A percentile compares a stretch with the other conserved stretches of the same genome.
These are phyloP conservation scores for Colletotrichum incanum DNA, from an alignment of 2,329 filamentous ascomycete species.

Conservation along the genomic window DNA sequence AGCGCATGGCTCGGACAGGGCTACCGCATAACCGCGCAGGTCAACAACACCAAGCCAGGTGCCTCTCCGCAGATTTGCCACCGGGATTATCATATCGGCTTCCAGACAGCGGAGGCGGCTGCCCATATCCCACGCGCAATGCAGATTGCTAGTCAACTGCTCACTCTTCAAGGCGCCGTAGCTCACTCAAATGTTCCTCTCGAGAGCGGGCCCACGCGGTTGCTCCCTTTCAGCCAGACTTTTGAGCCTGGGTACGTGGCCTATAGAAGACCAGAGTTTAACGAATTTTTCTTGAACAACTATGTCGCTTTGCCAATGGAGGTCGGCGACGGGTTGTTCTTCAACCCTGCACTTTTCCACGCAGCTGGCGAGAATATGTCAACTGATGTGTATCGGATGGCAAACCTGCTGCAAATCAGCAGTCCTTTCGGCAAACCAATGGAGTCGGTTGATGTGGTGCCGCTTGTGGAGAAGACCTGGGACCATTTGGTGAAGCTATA, in stretches of 20 bases:
- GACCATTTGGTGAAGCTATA: slow-evolving; percentile 53
- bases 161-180: slow-evolving; percentile 76
- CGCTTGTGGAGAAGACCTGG: slow-evolving; percentile 64
- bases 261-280: slow-evolving; percentile 68
- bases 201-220: slow-evolving; percentile 71
- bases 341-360: slow-evolving; percentile 75
- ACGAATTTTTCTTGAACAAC: slow-evolving; percentile 66
- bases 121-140: slow-evolving; percentile 65
- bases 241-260: slow-evolving; percentile 72
- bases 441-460: slow-evolving; percentile 70
- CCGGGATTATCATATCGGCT: slow-evolving; percentile 76
- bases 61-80: slow-evolving; percentile 71
- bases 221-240: slow-evolving; percentile 73
- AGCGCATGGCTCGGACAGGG: slow-evolving; percentile 72
- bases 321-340: slow-evolving; percentile 74
- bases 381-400: slow-evolving; percentile 65
- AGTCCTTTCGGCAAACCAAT: slow-evolving; percentile 76
- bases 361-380: slow-evolving; percentile 72
- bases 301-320: slow-evolving; percentile 68
- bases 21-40: slow-evolving; percentile 74
- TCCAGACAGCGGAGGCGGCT: slow-evolving; percentile 66
- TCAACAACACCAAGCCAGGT: slow-evolving; percentile 74
- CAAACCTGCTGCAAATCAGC: slow-evolving; percentile 75
- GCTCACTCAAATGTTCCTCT: slow-evolving; percentile 74
- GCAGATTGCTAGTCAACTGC: slow-evolving; percentile 69